Conservation (phyloP, 2,329 filamentous ascomycete genomes). For the Clonostachys chloroleuca region DNA sequence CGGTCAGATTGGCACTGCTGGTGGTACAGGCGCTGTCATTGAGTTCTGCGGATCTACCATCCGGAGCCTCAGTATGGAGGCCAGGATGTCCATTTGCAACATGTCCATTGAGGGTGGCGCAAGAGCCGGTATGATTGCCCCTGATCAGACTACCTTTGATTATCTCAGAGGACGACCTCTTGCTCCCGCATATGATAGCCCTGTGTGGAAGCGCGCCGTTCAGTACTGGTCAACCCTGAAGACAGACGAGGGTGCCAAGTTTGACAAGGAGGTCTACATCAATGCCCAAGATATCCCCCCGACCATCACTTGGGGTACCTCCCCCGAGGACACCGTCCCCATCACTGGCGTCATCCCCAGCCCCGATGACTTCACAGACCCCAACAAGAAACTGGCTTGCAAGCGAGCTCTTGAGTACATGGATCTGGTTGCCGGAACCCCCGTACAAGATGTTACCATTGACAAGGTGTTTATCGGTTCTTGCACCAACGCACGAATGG, state of each 20-base stretch:
- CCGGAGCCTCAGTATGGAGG: constrained; percentile 85
- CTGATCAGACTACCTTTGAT: constrained; percentile 89
- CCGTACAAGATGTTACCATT: constrained; percentile 84
- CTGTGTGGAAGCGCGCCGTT: constrained; percentile 85
- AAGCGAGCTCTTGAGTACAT: constrained; percentile 90
- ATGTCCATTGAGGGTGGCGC: constrained; percentile 98
- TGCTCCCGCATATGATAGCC: constrained; percentile 77
- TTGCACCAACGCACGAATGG: constrained; percentile 95
- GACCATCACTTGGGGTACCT: constrained; percentile 95
- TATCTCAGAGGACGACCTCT: constrained; percentile 91
- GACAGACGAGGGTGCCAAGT: constrained; percentile 85
- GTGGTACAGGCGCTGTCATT: constrained; percentile 90
- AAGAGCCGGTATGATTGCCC: constrained; percentile 93
- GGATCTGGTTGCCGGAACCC: constrained; percentile 81
- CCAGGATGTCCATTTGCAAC: constrained; percentile 98
- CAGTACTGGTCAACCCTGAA: constrained; percentile 84
- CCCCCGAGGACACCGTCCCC: constrained; percentile 91
- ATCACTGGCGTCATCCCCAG: constrained; percentile 90
- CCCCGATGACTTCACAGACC: constrained; percentile 78
- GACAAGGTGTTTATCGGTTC: constrained; percentile 99
- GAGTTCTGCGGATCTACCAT: constrained; percentile 98
- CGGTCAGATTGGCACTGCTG: constrained; percentile 89
- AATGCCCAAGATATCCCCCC: constrained; percentile 90
- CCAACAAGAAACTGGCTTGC: constrained; percentile 75
- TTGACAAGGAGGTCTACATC: constrained; percentile 84